A percentile compares a stretch with the other conserved stretches of the same genome.
Conservation (phyloP, 169 alveolate genomes). For the Cryptosporidium sp. region DNA sequence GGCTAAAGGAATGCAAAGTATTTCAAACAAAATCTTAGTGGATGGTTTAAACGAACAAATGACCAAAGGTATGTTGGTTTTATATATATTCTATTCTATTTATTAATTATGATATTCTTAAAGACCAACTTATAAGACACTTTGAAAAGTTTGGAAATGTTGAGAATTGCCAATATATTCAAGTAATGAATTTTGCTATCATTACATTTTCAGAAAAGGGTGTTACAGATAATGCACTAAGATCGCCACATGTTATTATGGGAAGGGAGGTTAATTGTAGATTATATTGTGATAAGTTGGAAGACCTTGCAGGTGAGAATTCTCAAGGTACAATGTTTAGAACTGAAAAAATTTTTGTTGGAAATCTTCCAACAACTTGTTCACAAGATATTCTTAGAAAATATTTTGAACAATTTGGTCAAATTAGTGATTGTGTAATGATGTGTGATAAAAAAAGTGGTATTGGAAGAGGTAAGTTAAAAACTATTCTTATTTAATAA, state of each 20-base stretch:
- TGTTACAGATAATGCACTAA: slow-evolving; percentile 52
- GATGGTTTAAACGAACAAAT: slow-evolving; percentile 70
- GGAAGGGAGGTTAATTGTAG: slow-evolving; percentile 74
- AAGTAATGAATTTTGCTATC: slow-evolving; percentile 68
- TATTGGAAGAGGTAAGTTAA: slow-evolving; percentile 87
- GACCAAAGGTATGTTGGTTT: slow-evolving; percentile 43
- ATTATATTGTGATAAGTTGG: slow-evolving; percentile 61
- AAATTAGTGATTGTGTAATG: slow-evolving; percentile 87
- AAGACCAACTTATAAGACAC: slow-evolving; percentile 58
- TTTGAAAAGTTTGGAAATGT: slow-evolving; percentile 72
- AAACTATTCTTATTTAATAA: background rate
- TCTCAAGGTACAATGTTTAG: slow-evolving; percentile 72
- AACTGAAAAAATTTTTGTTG: slow-evolving; percentile 88
- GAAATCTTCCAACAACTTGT: slow-evolving; percentile 85
- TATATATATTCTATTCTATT: background rate
- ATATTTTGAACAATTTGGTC: slow-evolving; percentile 89
- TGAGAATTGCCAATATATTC: slow-evolving; percentile 73
- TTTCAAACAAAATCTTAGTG: slow-evolving; percentile 50
- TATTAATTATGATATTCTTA: background rate
- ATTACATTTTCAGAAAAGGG: slow-evolving; percentile 61
- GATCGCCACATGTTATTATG: slow-evolving; percentile 75
- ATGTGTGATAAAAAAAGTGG: slow-evolving; percentile 89
- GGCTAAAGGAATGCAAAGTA: slow-evolving; percentile 34
- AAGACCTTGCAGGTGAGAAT: slow-evolving; percentile 58
- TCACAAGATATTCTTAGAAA: slow-evolving; percentile 84